phyloP scores from a whole-genome alignment of 768 basidiomycete genomes.

The Tulasnella sp. region DNA sequence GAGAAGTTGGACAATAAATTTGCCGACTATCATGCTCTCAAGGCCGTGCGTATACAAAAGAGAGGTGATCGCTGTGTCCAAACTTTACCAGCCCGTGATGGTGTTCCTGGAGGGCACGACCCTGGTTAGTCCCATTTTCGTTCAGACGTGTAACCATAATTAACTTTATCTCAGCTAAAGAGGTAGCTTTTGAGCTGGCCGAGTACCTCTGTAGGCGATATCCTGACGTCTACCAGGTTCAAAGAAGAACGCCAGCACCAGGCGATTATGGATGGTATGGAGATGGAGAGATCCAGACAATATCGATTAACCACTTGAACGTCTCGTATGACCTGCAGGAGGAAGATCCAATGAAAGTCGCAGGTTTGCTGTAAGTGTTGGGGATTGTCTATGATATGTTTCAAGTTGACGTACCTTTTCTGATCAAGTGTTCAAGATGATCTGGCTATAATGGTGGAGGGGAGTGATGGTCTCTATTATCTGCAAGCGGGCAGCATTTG shows the following conservation, averaged over 20 bases:
- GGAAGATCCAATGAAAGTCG: conserved; percentile 47
- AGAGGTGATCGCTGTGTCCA: conserved; percentile 37
- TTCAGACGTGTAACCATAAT: neutral
- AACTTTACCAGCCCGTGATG: conserved; percentile 37
- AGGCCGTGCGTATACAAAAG: conserved; percentile 35
- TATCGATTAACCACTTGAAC: conserved; percentile 39
- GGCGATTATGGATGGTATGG: conserved; percentile 29
- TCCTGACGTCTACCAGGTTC: conserved; percentile 41
- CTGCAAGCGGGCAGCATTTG: conserved; percentile 62
- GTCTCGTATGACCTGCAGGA: conserved; percentile 39
- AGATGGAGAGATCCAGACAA: conserved; percentile 36
- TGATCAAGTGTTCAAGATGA: conserved; percentile 22
- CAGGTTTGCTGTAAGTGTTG: conserved; percentile 43
- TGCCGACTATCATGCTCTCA: conserved; percentile 40
- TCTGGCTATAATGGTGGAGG: conserved; percentile 30
- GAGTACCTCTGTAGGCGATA: conserved; percentile 54
- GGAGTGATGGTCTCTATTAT: conserved; percentile 55
- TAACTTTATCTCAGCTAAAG: conserved; percentile 35
- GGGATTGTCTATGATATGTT: neutral
- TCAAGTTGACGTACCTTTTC: neutral
- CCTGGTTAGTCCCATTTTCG: conserved; percentile 21
- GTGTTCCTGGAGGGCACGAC: conserved; percentile 25
- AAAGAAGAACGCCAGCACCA: conserved; percentile 26
- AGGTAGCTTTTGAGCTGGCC: conserved; percentile 53
- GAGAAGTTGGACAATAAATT: conserved; percentile 48